Conservation (phyloP, 441 rosid species). For the Daphne laureola region DNA sequence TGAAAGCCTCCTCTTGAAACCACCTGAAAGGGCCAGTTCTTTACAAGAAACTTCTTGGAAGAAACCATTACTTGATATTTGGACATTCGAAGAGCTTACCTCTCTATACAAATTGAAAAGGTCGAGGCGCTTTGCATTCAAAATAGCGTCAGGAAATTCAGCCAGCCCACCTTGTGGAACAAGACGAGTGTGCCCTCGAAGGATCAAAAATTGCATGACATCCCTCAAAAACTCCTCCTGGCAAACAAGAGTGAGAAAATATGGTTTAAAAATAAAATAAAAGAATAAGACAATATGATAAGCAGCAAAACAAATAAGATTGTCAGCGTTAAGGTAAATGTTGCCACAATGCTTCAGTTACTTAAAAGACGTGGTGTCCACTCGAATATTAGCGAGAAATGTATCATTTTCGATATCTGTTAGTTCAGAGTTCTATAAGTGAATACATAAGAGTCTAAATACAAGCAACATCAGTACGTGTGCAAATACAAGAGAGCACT, state of each 20-base stretch:
- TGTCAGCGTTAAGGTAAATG: no score
- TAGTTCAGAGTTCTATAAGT: no score
- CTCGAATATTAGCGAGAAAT: no score
- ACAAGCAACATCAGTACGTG: no score
- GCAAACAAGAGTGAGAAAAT: constrained; percentile 9
- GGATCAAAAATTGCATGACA: constrained; percentile 86
- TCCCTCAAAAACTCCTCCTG: constrained; percentile 97
- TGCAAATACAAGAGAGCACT: no score
- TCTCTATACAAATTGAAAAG: constrained; percentile 94
- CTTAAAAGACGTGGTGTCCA: no score
- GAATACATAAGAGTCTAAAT: no score
- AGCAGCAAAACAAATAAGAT: no score
- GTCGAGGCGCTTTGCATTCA: constrained; percentile 94
- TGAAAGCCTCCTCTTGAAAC: constrained; percentile 99
- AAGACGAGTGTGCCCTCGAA: constrained; percentile 90
- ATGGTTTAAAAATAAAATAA: neutral
- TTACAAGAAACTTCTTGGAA: constrained; percentile 9
- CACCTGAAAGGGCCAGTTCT: constrained; percentile 47
- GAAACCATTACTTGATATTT: constrained; percentile 6
- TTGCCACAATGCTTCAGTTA: no score
- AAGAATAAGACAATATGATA: neutral
- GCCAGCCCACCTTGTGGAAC: constrained; percentile 92
- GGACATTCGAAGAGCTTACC: constrained; percentile 33
- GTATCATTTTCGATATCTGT: no score
- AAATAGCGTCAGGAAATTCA: constrained; percentile 94